Conservation (phyloP, 1,139 yeast species). For the Candida tetrigidarum region DNA sequence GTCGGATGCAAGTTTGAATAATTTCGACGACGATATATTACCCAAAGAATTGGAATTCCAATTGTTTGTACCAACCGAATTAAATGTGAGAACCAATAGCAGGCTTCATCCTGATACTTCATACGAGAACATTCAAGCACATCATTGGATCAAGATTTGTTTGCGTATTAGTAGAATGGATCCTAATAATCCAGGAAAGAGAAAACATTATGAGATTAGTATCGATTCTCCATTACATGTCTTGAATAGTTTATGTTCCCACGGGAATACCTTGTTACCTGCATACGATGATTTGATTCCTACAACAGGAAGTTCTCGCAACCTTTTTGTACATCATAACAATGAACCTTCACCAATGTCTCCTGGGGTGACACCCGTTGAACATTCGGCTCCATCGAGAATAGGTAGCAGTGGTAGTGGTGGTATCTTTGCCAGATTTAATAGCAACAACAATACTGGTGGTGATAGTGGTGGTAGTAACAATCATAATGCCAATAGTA, state of each 20-base stretch:
- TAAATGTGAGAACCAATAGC: constrained; percentile 49
- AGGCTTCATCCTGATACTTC: constrained; percentile 82
- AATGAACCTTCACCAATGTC: constrained; percentile 45
- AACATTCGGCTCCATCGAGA: constrained; percentile 22
- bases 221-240: constrained; percentile 91
- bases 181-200: constrained; percentile 56
- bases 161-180: constrained; percentile 72
- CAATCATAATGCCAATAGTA: neutral
- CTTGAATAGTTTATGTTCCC: constrained; percentile 67
- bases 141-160: constrained; percentile 93
- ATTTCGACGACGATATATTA: constrained; percentile 42
- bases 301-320: neutral
- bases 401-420: constrained; percentile 4
- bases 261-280: constrained; percentile 71
- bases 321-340: constrained; percentile 26
- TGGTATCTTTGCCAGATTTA: constrained; percentile 10
- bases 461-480: constrained; percentile 5
- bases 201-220: constrained; percentile 89
- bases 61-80: constrained; percentile 71
- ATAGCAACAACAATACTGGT: neutral
- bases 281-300: constrained; percentile 45
- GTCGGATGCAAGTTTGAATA: constrained; percentile 23
- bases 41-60: constrained; percentile 81
- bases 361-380: constrained; percentile 58
- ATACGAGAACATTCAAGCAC: constrained; percentile 74